These are phyloP conservation scores for Camellia oleifera DNA, from an alignment of 179 eudicot genomes.

Conservation along the genomic window DNA sequence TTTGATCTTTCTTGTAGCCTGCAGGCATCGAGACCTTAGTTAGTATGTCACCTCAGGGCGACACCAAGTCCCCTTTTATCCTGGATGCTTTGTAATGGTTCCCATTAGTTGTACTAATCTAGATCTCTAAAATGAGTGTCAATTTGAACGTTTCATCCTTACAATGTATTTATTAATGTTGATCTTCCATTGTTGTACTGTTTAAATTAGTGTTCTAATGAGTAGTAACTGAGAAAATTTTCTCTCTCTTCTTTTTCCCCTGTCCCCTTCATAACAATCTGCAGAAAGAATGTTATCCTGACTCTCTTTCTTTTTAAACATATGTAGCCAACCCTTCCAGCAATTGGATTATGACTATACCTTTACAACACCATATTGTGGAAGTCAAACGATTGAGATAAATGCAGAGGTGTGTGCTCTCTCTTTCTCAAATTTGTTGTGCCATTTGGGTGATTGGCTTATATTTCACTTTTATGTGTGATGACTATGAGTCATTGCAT, in stretches of 20 bases:
- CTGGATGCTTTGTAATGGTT: background rate
- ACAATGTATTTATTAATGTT: background rate
- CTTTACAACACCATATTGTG: slow-evolving; percentile 91
- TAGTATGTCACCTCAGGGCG: background rate
- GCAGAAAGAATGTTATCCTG: background rate
- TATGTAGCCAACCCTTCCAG: slow-evolving; percentile 74
- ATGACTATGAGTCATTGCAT: background rate
- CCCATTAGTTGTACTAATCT: slow-evolving; percentile 3
- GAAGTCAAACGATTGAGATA: slow-evolving; percentile 63
- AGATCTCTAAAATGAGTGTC: background rate
- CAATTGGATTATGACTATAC: slow-evolving; percentile 95
- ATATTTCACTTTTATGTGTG: background rate
- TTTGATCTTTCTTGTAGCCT: background rate
- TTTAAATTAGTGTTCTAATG: background rate
- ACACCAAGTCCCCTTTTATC: background rate
- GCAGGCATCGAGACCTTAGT: background rate
- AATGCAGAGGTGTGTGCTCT: slow-evolving; percentile 44
- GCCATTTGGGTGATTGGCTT: background rate
- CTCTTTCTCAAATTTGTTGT: background rate
- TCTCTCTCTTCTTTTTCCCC: background rate
- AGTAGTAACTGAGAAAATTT: background rate
- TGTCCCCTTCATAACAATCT: background rate
- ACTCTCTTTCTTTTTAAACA: slow-evolving; percentile 10
- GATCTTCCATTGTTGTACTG: background rate
- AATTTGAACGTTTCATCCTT: background rate